phyloP scores from a whole-genome alignment of 441 rosid species.

The Syzygium syzygioides region DNA sequence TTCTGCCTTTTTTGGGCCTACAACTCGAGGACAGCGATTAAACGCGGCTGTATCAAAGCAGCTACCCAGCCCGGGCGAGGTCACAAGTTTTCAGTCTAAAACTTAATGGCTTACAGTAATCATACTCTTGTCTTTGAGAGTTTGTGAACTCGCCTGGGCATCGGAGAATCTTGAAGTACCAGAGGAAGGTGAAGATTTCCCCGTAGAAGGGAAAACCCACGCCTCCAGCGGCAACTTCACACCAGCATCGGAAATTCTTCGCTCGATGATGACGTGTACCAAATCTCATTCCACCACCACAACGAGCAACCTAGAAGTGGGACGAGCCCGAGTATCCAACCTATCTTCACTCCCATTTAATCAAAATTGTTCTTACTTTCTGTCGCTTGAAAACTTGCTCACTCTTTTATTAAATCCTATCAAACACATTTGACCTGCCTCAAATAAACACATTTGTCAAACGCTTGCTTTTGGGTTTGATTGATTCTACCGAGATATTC shows the following conservation, averaged over 20 bases:
- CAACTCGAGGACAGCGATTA: conserved; percentile 20
- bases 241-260: neutral
- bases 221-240: conserved; percentile 25
- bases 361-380: neutral
- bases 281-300: conserved; percentile 45
- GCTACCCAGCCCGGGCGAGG: neutral
- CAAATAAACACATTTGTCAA: neutral
- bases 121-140: conserved; percentile 25
- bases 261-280: conserved; percentile 17
- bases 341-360: neutral
- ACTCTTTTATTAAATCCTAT: neutral
- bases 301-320: conserved; percentile 16
- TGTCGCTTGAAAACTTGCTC: neutral
- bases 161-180: conserved; percentile 29
- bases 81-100: neutral
- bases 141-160: conserved; percentile 34
- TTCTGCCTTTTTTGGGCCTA: conserved; percentile 26
- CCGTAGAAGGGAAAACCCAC: conserved; percentile 33
- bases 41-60: conserved; percentile 16
- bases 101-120: neutral
- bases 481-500: neutral
- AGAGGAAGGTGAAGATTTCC: conserved; percentile 27
- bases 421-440: neutral
- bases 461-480: neutral
- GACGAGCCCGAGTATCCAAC: conserved; percentile 9